phyloP scores from a whole-genome alignment of 2,329 filamentous ascomycete genomes.

The Periconia sp. region DNA sequence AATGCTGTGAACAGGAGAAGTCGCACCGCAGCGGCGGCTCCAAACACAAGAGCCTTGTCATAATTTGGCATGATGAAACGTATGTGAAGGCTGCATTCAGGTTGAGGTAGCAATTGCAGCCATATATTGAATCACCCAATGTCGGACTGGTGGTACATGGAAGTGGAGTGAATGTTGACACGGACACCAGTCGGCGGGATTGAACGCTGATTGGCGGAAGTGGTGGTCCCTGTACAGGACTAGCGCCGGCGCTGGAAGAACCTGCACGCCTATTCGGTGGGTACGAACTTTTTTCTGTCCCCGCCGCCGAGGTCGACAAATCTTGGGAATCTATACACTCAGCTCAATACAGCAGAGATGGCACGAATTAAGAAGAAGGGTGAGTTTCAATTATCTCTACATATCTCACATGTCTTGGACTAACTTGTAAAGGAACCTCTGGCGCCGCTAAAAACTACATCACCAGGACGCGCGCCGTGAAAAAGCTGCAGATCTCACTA shows the following conservation, averaged over 20 bases:
- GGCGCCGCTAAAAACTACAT: slow-evolving; percentile 98
- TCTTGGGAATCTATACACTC: not conserved
- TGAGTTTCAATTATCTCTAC: slow-evolving; percentile 30
- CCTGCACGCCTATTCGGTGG: slow-evolving; percentile 20
- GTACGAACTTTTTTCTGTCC: slow-evolving; percentile 35
- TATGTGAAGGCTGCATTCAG: slow-evolving; percentile 45
- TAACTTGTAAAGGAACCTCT: slow-evolving; percentile 63
- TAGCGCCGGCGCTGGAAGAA: slow-evolving; percentile 16
- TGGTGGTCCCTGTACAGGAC: slow-evolving; percentile 1
- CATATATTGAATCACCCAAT: slow-evolving; percentile 1
- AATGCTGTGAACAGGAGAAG: slow-evolving; percentile 79
- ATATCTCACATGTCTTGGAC: slow-evolving; percentile 8
- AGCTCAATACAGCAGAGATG: slow-evolving; percentile 23
- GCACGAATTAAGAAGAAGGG: slow-evolving; percentile 63
- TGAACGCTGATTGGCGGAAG: not conserved
- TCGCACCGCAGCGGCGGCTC: slow-evolving; percentile 74
- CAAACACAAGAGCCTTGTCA: slow-evolving; percentile 69
- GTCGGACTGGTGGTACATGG: not conserved
- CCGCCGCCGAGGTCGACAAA: slow-evolving; percentile 10
- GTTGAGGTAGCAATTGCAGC: slow-evolving; percentile 1
- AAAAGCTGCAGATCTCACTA: slow-evolving; percentile 95
- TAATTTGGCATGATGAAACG: slow-evolving; percentile 45
- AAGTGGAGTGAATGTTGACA: not conserved
- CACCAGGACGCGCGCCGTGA: slow-evolving; percentile 92
- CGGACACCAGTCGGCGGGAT: not conserved